A percentile compares a stretch with the other conserved stretches of the same genome.
Conservation (phyloP, 2,329 filamentous ascomycete species). For the Sporothrix brasiliensis region DNA sequence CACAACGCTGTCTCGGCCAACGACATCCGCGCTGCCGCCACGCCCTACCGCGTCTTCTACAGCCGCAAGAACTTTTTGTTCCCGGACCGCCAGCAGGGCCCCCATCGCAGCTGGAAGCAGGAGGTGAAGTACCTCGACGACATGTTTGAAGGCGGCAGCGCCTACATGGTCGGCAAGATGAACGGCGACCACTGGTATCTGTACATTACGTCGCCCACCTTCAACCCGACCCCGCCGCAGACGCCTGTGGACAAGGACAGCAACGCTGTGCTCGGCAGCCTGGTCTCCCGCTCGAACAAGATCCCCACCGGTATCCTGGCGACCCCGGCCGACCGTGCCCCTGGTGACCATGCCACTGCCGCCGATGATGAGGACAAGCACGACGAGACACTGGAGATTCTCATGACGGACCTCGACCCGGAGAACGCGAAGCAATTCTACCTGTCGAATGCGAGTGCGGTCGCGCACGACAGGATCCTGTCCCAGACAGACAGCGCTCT, state of each 20-base stretch:
- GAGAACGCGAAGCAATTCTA: slow-evolving; percentile 73
- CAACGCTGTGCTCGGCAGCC: slow-evolving; percentile 39
- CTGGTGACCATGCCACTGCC: neutral
- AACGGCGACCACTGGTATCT: slow-evolving; percentile 99
- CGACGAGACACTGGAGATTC: slow-evolving; percentile 76
- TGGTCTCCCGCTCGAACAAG: slow-evolving; percentile 52
- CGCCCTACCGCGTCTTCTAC: slow-evolving; percentile 95
- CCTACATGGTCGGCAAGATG: slow-evolving; percentile 99
- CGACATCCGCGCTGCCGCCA: slow-evolving; percentile 74
- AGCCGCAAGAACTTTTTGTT: slow-evolving; percentile 98
- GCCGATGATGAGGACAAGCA: slow-evolving; percentile 53
- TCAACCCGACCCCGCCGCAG: slow-evolving; percentile 75
- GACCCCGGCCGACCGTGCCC: slow-evolving; percentile 39
- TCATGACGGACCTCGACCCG: slow-evolving; percentile 72
- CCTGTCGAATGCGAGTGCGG: slow-evolving; percentile 75
- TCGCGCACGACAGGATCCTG: slow-evolving; percentile 79
- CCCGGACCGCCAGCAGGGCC: slow-evolving; percentile 89
- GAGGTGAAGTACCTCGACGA: slow-evolving; percentile 92
- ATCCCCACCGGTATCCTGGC: slow-evolving; percentile 54
- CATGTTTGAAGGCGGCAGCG: slow-evolving; percentile 88
- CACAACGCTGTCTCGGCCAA: slow-evolving; percentile 67
- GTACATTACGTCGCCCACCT: slow-evolving; percentile 88
- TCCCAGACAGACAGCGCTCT: slow-evolving; percentile 67
- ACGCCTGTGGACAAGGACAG: slow-evolving; percentile 64
- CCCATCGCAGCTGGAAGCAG: slow-evolving; percentile 96